These are phyloP conservation scores for Moniliella sp. DNA, from an alignment of 1,284 basidiomycete species.

Conservation along the genomic window DNA sequence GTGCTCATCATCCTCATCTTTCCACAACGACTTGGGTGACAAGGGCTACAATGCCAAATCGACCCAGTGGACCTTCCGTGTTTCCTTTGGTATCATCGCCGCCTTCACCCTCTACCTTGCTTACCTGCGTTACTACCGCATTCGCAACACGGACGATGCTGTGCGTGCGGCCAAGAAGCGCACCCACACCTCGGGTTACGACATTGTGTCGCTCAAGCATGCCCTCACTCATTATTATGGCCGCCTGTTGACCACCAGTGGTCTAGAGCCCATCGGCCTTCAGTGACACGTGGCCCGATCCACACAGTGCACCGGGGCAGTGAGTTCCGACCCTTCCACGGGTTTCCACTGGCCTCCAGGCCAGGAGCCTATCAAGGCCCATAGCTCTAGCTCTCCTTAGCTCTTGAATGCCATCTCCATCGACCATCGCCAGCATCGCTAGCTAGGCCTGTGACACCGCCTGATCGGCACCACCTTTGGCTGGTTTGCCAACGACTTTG, in stretches of 20 bases:
- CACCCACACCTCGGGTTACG: slow-evolving; percentile 38
- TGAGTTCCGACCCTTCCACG: no score
- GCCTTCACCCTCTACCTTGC: slow-evolving; percentile 40
- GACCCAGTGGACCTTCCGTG: slow-evolving; percentile 40
- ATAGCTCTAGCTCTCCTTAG: no score
- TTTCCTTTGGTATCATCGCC: slow-evolving; percentile 40
- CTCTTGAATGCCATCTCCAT: no score
- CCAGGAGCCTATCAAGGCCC: no score
- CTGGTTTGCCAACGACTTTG: slow-evolving; percentile 41
- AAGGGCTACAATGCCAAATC: slow-evolving; percentile 36
- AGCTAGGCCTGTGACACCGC: no score
- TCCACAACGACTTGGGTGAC: slow-evolving; percentile 35
- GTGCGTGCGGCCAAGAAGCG: slow-evolving; percentile 37
- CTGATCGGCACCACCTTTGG: slow-evolving; percentile 38
- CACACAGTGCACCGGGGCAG: no score
- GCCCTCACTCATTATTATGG: slow-evolving; percentile 39
- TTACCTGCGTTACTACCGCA: slow-evolving; percentile 40
- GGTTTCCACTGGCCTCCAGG: no score
- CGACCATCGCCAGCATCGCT: no score
- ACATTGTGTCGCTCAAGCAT: slow-evolving; percentile 38
- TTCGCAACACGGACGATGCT: slow-evolving; percentile 33
- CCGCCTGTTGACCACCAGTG: no score
- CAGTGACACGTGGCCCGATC: no score
- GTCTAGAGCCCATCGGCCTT: no score
- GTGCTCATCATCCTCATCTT: slow-evolving; percentile 39